Evolutionary conservation across 2,329 filamentous ascomycete species (phyloP), one percentile per base, ranked within the genome.

Genomic region (Gnomoniopsis smithogilvyi): DNA sequence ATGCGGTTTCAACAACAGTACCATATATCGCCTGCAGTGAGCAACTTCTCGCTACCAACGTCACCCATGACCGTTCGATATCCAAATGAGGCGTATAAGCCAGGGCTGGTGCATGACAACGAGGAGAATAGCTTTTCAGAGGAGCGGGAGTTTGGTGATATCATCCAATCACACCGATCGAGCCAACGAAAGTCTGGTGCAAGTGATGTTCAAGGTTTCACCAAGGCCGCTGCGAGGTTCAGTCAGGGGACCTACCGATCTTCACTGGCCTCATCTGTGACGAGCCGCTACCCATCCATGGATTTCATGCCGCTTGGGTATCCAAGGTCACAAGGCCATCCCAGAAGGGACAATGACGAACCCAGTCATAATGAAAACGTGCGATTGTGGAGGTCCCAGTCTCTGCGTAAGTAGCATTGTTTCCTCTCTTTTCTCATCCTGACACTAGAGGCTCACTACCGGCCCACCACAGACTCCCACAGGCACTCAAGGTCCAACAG

Each of bases 221-320:
- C 51, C 15, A 21, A 22, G 19, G 54, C 12, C 19, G 30, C 36
- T 7, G 14, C 36, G 12, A 60, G 60, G 34, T 48, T 53, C 2
- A 57, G 60, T 36, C 48, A 54, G 15, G 52, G 52, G 21, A 59
- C 60, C 14, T 21, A 54, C n/a, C 53, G 49, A 22, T 62, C 60
- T 7, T 62, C 60, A 8, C 15, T 56, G 10, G 50, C 60, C 17
- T 62, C 60, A 3, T 53, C 60, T n/a, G 51, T 56, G 3, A 38
- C 46, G 3, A 59, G 56, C 26, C 56, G 53, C 15, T 50, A 53
- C 15, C 52, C 53, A 1, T 62, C 60, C n/a, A 24, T 55, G 34
- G 60, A 62, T 7, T 41, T 59, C 7, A 56, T 48, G 26, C 60
- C 60, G 8, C 49, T 62, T 24, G 53, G 52, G 36, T 47, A 49